A percentile compares a stretch with the other conserved stretches of the same genome.
phyloP scores from a whole-genome alignment of 1,139 yeast species.

The Groenewaldozyma sp. region DNA sequence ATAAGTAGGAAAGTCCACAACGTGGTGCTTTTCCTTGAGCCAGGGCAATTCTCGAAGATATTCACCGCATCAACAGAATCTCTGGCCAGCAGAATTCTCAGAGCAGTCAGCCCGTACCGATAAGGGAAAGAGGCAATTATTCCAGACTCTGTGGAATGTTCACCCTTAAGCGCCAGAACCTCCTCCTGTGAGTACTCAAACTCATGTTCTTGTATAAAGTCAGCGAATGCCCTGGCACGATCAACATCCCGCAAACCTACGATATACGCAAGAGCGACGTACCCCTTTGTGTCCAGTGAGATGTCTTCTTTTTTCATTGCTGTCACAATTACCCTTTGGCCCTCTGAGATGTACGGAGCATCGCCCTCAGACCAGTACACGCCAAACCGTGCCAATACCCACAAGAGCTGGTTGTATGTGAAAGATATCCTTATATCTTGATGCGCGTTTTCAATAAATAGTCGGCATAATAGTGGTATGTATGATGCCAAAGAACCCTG shows the following conservation, averaged over 20 bases:
- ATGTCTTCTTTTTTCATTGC: constrained; percentile 14
- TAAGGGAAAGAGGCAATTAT: constrained; percentile 19
- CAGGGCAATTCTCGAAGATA: constrained; percentile 9
- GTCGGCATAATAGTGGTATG: constrained; percentile 21
- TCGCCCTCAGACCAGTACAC: constrained; percentile 18
- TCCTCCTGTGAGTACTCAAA: constrained; percentile 20
- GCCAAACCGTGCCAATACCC: constrained; percentile 26
- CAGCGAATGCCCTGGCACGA: constrained; percentile 14
- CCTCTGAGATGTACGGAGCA: constrained; percentile 17
- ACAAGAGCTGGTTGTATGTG: constrained; percentile 24
- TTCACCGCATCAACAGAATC: constrained; percentile 13
- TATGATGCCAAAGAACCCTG: constrained; percentile 20
- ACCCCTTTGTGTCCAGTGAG: constrained; percentile 26
- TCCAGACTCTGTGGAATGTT: not conserved
- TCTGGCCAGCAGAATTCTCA: constrained; percentile 14
- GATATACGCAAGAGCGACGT: constrained; percentile 23
- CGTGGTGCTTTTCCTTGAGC: constrained; percentile 12
- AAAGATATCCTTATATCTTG: constrained; percentile 9
- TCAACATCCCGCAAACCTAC: constrained; percentile 13
- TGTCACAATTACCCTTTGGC: constrained; percentile 20
- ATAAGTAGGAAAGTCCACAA: constrained; percentile 21
- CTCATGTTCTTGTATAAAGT: constrained; percentile 17
- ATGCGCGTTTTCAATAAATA: constrained; percentile 16
- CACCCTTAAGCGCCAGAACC: constrained; percentile 10
- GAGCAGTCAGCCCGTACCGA: constrained; percentile 14